A percentile compares a stretch with the other conserved stretches of the same genome.
phyloP scores from a whole-genome alignment of 2,329 filamentous ascomycete species.

The Verticillium alfalfae region DNA sequence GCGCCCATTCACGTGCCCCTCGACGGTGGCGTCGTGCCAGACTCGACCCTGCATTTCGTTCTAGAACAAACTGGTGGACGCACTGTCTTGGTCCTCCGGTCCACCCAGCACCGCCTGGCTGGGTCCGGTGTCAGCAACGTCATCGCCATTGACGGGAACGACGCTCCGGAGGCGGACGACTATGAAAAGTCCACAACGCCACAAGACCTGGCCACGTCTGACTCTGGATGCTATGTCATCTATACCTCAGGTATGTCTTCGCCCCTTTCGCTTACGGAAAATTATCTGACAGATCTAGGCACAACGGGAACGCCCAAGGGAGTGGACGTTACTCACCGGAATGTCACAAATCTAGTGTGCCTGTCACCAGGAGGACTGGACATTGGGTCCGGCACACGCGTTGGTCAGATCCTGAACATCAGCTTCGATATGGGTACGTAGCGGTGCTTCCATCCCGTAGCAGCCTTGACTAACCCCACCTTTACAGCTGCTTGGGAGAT shows the following conservation, averaged over 20 bases:
- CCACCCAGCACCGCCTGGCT: background rate
- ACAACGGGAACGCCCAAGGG: constrained; percentile 54
- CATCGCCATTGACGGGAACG: constrained; percentile 1
- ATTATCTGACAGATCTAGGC: background rate
- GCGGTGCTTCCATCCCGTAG: background rate
- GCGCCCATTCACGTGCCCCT: constrained; percentile 40
- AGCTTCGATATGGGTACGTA: constrained; percentile 55
- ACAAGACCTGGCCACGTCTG: constrained; percentile 19
- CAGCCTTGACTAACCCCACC: background rate
- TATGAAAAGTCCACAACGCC: background rate
- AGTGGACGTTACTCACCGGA: constrained; percentile 49
- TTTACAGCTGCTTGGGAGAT: constrained; percentile 53
- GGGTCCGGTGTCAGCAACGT: constrained; percentile 1
- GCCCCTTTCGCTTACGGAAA: background rate
- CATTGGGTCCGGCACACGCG: constrained; percentile 40
- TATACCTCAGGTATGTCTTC: constrained; percentile 41
- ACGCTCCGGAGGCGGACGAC: background rate
- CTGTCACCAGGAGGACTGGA: constrained; percentile 44
- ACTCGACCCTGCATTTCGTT: constrained; percentile 40
- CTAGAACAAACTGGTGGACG: constrained; percentile 34
- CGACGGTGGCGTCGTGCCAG: constrained; percentile 41
- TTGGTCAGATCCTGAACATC: constrained; percentile 50
- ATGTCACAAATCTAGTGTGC: constrained; percentile 49
- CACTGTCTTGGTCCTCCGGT: constrained; percentile 32
- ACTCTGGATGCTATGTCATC: constrained; percentile 38